Base-by-base conservation (phyloP, 2,329 filamentous ascomycete genomes). In the Alternaria triticina region DNA sequence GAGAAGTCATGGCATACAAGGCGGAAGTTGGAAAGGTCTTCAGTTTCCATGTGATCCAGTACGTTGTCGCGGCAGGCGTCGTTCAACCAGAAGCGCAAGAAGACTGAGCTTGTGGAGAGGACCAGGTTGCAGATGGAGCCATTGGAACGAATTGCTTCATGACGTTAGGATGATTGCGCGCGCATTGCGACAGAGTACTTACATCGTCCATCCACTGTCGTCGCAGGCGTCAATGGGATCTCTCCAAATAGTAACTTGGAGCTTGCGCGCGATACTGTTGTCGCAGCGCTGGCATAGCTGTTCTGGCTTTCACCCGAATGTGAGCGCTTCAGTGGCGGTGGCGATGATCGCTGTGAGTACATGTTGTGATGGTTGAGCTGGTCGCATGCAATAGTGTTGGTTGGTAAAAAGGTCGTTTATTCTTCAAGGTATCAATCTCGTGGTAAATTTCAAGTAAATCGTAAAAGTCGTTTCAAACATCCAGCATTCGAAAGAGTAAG, bases 1-100 rank as follows among this genome's bases (percentile, higher is more conserved):
- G 89, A 90, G 81, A 89, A 91, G 70, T 91, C 89, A 72, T 90
- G 89, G 72, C 87, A 91, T 71, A 89, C 86, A 58, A 90, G 85
- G 64, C 91, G 88, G 57, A 94, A 70, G 69, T 76, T 81, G 44
- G 79, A 76, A 27, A 85, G 74, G 62, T 84, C 82, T 44, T 77
- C 73, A 45, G 77, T 71, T 12, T 82, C 76, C 10, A 84, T 66
- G 47, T 80, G 76, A 17, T 78, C 78, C 13, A 85, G 78, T 33
- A 85, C 75, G 25, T 73, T 77, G 36, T 84, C 79, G 65, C 83
- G 83, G 70, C 82, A 84, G 56, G 73, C 70, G 57, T 85, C 83
- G 54, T 81, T 81, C 43, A 84, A 75, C 83, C 83, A 85, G 74
- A 85, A 84, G 60, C 82, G 79, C 65, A 84, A 77, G 66, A 85